Conservation (phyloP, 768 basidiomycete genomes). For the Pleurotus giganteus region DNA sequence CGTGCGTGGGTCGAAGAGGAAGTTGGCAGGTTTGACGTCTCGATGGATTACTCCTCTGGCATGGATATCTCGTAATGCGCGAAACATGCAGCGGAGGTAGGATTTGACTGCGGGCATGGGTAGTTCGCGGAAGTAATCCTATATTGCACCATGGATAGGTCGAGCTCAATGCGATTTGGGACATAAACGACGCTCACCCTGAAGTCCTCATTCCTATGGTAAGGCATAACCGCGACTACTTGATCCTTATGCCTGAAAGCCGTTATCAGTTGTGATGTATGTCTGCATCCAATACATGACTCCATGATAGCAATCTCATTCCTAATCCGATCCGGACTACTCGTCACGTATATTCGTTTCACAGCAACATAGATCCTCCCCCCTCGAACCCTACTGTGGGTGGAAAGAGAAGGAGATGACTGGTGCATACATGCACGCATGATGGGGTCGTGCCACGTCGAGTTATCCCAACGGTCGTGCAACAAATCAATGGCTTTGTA, state of each 20-base stretch:
- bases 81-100: conserved; percentile 90
- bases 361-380: conserved; percentile 82
- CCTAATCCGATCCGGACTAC: conserved; percentile 85
- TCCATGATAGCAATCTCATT: conserved; percentile 94
- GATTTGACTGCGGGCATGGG: conserved; percentile 75
- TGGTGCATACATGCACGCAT: conserved; percentile 40
- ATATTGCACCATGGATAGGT: neutral
- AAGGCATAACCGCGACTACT: conserved; percentile 92
- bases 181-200: conserved; percentile 54
- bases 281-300: conserved; percentile 78
- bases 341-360: conserved; percentile 97
- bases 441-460: conserved; percentile 69
- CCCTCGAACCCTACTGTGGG: conserved; percentile 49
- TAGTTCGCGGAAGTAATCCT: conserved; percentile 79
- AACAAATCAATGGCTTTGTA: conserved; percentile 91
- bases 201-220: conserved; percentile 90
- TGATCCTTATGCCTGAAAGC: conserved; percentile 92
- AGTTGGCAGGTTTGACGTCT: conserved; percentile 98
- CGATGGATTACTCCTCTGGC: conserved; percentile 87
- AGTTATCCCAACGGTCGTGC: conserved; percentile 75
- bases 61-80: conserved; percentile 87
- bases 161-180: neutral
- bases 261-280: conserved; percentile 91
- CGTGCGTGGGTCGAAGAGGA: conserved; percentile 84
- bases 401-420: conserved; percentile 45